phyloP scores from a whole-genome alignment of 495 filamentous ascomycete genomes.

The Xylaria acuta region DNA sequence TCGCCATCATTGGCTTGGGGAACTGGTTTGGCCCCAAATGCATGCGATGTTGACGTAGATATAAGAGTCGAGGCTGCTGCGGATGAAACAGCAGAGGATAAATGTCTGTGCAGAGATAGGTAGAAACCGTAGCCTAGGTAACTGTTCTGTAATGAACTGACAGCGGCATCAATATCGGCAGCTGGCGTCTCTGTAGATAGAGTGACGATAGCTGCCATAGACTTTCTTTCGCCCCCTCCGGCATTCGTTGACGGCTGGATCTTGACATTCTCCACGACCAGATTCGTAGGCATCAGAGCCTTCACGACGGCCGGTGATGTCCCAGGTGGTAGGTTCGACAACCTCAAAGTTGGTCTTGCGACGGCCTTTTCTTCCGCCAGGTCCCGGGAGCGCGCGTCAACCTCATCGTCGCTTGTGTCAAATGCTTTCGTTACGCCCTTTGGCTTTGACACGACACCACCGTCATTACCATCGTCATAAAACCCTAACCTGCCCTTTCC shows the following conservation, averaged over 20 bases:
- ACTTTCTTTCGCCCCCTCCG: conserved; percentile 70
- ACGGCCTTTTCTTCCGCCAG: conserved; percentile 72
- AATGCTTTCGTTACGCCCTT: conserved; percentile 50
- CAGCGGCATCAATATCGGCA: conserved; percentile 81
- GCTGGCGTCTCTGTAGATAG: conserved; percentile 83
- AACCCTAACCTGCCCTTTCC: conserved; percentile 45
- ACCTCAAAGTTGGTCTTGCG: conserved; percentile 85
- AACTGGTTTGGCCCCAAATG: conserved; percentile 86
- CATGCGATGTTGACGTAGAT: conserved; percentile 64
- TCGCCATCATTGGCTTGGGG: conserved; percentile 56
- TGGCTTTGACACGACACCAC: conserved; percentile 27
- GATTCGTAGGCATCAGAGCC: conserved; percentile 67
- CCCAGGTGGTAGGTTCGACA: conserved; percentile 65
- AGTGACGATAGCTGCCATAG: conserved; percentile 82
- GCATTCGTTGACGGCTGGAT: conserved; percentile 60
- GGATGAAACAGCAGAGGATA: conserved; percentile 79
- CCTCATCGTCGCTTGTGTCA: conserved; percentile 54
- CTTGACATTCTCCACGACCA: conserved; percentile 79
- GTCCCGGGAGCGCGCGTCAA: conserved; percentile 40
- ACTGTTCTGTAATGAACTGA: conserved; percentile 78
- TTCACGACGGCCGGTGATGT: conserved; percentile 78
- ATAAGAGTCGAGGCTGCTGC: conserved; percentile 57
- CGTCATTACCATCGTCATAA: conserved; percentile 41
- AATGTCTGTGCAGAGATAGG: conserved; percentile 77
- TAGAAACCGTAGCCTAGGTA: conserved; percentile 91